Percentiles rank a stretch among this genome's conserved stretches.
Evolutionary conservation across 805 yeast genomes (phyloP).

Genomic region (Lipomyces sp.): DNA sequence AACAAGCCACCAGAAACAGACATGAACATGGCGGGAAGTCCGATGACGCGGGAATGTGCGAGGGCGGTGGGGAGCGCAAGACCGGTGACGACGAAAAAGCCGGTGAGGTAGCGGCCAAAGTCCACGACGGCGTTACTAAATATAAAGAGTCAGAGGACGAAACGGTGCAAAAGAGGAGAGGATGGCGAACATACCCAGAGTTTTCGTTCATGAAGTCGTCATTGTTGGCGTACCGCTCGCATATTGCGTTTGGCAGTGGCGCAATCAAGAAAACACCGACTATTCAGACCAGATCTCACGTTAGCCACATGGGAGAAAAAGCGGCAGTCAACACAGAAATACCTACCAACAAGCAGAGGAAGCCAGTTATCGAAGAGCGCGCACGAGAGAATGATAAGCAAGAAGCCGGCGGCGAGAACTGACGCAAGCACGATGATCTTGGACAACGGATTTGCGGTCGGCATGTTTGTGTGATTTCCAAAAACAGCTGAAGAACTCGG

Average conservation of each 20-base stretch:
- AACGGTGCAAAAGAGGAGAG: background rate
- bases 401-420: conserved; percentile 83
- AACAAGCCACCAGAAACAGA: conserved; percentile 80
- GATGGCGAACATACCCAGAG: conserved; percentile 36
- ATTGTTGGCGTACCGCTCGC: conserved; percentile 44
- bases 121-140: conserved; percentile 54
- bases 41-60: conserved; percentile 70
- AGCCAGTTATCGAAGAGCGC: conserved; percentile 88
- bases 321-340: background rate
- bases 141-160: background rate
- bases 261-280: conserved; percentile 65
- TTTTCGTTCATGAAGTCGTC: conserved; percentile 65
- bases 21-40: conserved; percentile 67
- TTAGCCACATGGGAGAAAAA: too few species aligned
- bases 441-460: conserved; percentile 57
- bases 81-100: conserved; percentile 72
- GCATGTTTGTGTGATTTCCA: conserved; percentile 24
- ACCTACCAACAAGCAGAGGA: conserved; percentile 69
- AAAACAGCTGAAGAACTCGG: too few species aligned
- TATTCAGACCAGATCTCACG: conserved; percentile 12
- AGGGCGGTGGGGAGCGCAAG: conserved; percentile 70
- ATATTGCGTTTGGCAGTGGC: conserved; percentile 66
- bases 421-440: conserved; percentile 72
- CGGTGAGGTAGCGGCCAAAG: conserved; percentile 74
- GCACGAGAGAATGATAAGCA: conserved; percentile 81